Evolutionary conservation across 176 grass and related monocot species (phyloP).

Genomic region (Dendrocalamus sinicus): DNA sequence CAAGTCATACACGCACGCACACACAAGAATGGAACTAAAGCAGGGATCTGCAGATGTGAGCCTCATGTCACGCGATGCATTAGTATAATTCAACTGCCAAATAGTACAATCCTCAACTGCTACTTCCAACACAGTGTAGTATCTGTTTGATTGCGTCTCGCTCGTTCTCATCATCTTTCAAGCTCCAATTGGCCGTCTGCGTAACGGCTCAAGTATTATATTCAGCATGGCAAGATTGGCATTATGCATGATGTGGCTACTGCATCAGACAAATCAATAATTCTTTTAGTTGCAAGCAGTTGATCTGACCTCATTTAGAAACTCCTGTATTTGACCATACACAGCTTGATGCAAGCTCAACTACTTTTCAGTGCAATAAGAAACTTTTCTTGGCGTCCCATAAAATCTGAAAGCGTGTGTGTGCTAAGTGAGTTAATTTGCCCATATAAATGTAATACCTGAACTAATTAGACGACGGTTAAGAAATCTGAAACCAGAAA

Average conservation of each 20-base stretch:
- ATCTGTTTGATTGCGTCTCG: too few species aligned
- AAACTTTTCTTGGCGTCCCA: not conserved
- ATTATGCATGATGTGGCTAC: conserved; percentile 18
- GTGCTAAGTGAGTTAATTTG: not conserved
- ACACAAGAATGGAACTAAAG: too few species aligned
- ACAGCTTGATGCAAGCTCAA: not conserved
- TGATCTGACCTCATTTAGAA: conserved; percentile 28
- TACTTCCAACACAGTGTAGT: too few species aligned
- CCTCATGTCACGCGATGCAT: too few species aligned
- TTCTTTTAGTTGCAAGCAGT: conserved; percentile 17
- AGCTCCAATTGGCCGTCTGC: too few species aligned
- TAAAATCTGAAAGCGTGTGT: not conserved
- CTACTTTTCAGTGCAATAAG: not conserved
- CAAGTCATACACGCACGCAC: too few species aligned
- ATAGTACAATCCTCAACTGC: too few species aligned
- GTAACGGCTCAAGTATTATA: too few species aligned
- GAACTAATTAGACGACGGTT: not conserved
- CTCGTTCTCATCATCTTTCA: too few species aligned
- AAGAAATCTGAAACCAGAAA: not conserved
- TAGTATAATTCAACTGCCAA: too few species aligned
- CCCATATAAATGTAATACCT: not conserved
- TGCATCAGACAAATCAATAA: not conserved
- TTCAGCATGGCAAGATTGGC: not conserved
- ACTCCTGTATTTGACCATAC: not conserved
- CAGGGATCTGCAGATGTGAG: too few species aligned